These are phyloP conservation scores for Nannochloropsis oceanica DNA, from an alignment of 108 stramenopile genomes.

Conservation along the genomic window DNA sequence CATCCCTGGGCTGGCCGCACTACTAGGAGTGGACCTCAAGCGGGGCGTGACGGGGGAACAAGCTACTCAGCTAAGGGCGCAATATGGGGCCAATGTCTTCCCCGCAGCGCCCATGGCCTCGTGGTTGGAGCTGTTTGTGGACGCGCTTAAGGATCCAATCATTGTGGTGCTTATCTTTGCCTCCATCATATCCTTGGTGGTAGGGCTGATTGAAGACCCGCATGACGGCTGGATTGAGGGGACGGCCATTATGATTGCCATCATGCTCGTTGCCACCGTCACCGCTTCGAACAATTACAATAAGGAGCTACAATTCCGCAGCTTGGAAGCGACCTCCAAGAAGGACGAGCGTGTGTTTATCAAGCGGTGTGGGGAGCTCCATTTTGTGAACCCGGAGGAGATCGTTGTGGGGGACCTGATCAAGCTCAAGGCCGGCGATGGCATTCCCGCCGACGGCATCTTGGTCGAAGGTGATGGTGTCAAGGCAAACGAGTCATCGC, in stretches of 20 bases:
- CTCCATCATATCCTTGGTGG: slow-evolving; percentile 45
- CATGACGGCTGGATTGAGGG: slow-evolving; percentile 79
- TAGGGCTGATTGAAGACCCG: slow-evolving; percentile 53
- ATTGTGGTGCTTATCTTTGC: slow-evolving; percentile 74
- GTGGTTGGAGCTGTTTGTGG: slow-evolving; percentile 50
- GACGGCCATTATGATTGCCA: slow-evolving; percentile 69
- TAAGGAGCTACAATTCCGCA: slow-evolving; percentile 82
- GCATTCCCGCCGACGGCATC: slow-evolving; percentile 84
- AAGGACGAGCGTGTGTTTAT: slow-evolving; percentile 37
- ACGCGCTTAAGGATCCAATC: slow-evolving; percentile 81
- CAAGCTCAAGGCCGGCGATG: slow-evolving; percentile 56
- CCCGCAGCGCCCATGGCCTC: slow-evolving; percentile 9
- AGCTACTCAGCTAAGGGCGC: not conserved
- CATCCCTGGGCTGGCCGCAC: not conserved
- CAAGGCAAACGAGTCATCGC: slow-evolving; percentile 67
- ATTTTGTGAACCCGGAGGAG: slow-evolving; percentile 41
- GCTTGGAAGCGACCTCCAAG: slow-evolving; percentile 49
- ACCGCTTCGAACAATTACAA: slow-evolving; percentile 79
- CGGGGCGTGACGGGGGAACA: not conserved
- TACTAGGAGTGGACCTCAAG: not conserved
- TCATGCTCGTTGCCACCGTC: slow-evolving; percentile 69
- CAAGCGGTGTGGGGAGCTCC: slow-evolving; percentile 55
- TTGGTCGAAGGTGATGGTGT: slow-evolving; percentile 60
- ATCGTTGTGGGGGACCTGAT: slow-evolving; percentile 96
- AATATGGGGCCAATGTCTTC: slow-evolving; percentile 10